These are phyloP conservation scores for Boletellus ananiceps DNA, from an alignment of 768 basidiomycete species.

Conservation along the genomic window DNA sequence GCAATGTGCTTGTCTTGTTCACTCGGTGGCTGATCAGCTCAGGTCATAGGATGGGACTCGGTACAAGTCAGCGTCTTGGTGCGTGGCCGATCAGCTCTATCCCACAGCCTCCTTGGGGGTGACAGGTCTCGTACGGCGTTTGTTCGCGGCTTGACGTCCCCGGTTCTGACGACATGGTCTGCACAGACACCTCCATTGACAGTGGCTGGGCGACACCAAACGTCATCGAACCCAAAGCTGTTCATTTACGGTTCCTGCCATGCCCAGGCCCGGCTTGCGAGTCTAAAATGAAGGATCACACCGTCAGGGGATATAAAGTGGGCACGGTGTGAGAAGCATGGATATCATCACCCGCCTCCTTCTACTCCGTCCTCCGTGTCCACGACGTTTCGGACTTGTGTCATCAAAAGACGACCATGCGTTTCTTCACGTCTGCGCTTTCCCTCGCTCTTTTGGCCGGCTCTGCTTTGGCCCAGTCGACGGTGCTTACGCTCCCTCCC, in stretches of 20 bases:
- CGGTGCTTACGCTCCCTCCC: constrained; percentile 1
- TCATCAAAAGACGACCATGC: constrained; percentile 9
- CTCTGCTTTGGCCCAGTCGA: constrained; percentile 11
- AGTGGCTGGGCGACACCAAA: neutral
- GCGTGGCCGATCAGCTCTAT: constrained; percentile 4
- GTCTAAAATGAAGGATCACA: neutral
- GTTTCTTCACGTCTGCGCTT: constrained; percentile 11
- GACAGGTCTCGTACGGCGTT: neutral
- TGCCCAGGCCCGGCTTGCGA: neutral
- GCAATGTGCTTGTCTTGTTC: too few species aligned
- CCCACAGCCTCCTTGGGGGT: neutral
- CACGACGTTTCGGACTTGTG: neutral
- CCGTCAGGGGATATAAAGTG: constrained; percentile 15
- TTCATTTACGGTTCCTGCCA: neutral
- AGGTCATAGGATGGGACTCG: too few species aligned
- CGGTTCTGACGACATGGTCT: neutral
- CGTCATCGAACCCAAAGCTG: neutral
- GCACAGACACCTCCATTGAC: neutral
- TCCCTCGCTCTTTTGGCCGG: constrained; percentile 11
- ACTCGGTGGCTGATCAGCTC: too few species aligned
- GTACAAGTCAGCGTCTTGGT: neutral
- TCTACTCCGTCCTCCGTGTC: neutral
- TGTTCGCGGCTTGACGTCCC: constrained; percentile 5
- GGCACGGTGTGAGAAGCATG: neutral
- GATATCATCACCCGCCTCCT: neutral